Conservation (phyloP, 2,329 filamentous ascomycete genomes). For the Elsinoe batatas region DNA sequence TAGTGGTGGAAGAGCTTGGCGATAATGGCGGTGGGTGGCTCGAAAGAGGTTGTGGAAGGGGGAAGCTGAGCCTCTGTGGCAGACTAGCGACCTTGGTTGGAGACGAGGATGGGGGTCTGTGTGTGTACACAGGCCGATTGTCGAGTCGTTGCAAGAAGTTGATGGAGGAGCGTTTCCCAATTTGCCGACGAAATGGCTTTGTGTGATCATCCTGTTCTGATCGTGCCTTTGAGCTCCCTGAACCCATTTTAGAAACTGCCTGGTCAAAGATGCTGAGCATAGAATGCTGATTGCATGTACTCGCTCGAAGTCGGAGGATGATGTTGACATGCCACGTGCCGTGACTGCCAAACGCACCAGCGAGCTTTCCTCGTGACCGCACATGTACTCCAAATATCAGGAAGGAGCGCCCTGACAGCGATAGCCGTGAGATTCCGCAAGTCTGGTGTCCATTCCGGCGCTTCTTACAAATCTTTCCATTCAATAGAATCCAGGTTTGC, state of each 20-base stretch:
- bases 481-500: constrained; percentile 12
- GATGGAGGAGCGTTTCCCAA: constrained; percentile 12
- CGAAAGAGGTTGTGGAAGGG: neutral
- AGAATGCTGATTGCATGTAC: neutral
- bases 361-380: neutral
- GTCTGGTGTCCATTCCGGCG: no score
- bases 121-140: neutral
- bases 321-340: neutral
- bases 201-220: neutral
- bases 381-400: neutral
- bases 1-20: constrained; percentile 6
- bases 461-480: neutral
- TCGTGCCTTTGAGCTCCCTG: neutral
- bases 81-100: neutral
- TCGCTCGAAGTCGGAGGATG: neutral
- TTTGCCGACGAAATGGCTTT: neutral
- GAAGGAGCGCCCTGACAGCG: neutral
- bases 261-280: neutral
- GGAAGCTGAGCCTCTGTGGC: neutral
- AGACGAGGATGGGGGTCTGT: neutral
- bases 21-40: constrained; percentile 9
- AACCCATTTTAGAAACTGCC: neutral
- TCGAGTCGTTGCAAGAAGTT: constrained; percentile 13
- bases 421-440: neutral
- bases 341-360: neutral